phyloP scores from a whole-genome alignment of 306 rosid species.

The Datisca glomerata region DNA sequence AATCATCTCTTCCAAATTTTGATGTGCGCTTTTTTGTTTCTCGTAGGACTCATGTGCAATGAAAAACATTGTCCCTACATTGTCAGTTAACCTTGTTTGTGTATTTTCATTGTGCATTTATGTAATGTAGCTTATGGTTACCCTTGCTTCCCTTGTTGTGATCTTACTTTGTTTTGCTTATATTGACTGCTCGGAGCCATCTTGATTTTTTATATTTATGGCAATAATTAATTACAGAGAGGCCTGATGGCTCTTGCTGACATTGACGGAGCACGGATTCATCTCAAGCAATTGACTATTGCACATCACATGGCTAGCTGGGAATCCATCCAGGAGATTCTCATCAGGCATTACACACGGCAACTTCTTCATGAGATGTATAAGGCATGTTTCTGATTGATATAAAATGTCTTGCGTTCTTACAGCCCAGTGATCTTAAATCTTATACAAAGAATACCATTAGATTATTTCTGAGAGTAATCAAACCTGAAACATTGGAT shows the following conservation, averaged over 20 bases:
- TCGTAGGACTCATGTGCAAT: too few species aligned
- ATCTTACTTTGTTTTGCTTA: not conserved
- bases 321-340: constrained; percentile 71
- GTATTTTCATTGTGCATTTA: too few species aligned
- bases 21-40: too few species aligned
- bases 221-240: constrained; percentile 44
- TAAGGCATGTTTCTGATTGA: constrained; percentile 35
- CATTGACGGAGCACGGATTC: constrained; percentile 91
- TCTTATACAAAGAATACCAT: too few species aligned
- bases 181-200: not conserved
- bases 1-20: too few species aligned
- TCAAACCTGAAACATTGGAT: too few species aligned
- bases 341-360: constrained; percentile 72
- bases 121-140: too few species aligned
- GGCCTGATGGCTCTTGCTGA: constrained; percentile 93
- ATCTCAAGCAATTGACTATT: constrained; percentile 65
- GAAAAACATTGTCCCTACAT: too few species aligned
- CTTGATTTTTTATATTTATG: not conserved
- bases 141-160: not conserved
- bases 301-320: constrained; percentile 89
- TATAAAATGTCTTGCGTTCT: not conserved
- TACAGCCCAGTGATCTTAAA: too few species aligned
- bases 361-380: constrained; percentile 92
- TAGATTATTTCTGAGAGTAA: too few species aligned
- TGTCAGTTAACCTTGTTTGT: too few species aligned